phyloP scores from a whole-genome alignment of 192 early-diverging fungal genomes.

The Coemansia sp. region DNA sequence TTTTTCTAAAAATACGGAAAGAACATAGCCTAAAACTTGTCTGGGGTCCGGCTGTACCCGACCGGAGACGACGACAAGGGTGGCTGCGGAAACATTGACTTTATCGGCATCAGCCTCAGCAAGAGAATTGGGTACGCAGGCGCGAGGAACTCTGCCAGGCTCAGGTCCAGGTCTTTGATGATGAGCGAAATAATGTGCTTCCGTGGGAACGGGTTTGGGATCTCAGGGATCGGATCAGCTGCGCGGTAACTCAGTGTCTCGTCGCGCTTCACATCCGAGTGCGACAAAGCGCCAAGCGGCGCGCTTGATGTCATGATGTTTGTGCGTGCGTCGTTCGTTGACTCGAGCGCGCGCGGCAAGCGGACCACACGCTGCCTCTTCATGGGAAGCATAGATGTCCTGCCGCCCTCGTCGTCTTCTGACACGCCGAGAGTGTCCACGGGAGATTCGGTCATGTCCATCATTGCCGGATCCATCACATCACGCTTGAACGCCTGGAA shows the following conservation, averaged over 20 bases:
- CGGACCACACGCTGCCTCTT: constrained; percentile 33
- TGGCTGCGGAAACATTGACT: constrained; percentile 3
- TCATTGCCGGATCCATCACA: constrained; percentile 22
- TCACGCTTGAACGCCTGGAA: constrained; percentile 15
- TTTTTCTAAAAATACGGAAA: too few relatives aligned
- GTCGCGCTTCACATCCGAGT: constrained; percentile 25
- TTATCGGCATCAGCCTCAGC: constrained; percentile 27
- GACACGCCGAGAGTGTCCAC: constrained; percentile 13
- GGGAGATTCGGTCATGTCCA: constrained; percentile 32
- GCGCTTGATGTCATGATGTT: constrained; percentile 23
- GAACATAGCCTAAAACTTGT: background rate
- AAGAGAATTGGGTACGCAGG: constrained; percentile 33
- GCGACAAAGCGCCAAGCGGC: constrained; percentile 5
- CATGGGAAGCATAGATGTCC: constrained; percentile 8
- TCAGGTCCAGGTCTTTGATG: constrained; percentile 35
- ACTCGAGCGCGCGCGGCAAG: constrained; percentile 18
- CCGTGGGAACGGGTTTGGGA: constrained; percentile 45
- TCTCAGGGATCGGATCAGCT: constrained; percentile 35
- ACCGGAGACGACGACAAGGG: background rate
- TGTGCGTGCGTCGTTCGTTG: constrained; percentile 27
- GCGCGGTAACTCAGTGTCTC: constrained; percentile 45
- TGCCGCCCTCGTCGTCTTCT: constrained; percentile 1
- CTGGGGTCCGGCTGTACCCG: background rate
- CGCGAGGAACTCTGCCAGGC: constrained; percentile 36
- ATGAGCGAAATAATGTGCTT: constrained; percentile 36